Conservation (phyloP, 352 stramenopile species). For the Phytopythium aichiense region DNA sequence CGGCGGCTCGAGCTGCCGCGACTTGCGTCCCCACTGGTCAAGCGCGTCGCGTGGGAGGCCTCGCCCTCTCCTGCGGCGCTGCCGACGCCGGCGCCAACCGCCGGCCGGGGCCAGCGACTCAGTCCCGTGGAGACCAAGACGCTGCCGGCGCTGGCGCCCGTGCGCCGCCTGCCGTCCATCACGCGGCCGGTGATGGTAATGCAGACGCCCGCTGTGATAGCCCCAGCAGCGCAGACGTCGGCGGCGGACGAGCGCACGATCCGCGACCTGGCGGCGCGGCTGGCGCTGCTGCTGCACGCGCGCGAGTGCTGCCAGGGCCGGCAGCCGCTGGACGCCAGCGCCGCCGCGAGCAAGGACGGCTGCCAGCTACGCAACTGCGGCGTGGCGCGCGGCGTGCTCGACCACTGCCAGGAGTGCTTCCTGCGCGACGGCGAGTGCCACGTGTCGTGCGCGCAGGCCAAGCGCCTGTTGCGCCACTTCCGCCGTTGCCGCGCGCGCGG, state of each 20-base stretch:
- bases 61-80: neutral
- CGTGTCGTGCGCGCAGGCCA: constrained; percentile 39
- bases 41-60: neutral
- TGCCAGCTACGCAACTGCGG: constrained; percentile 35
- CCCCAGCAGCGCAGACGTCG: neutral
- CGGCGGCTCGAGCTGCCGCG: neutral
- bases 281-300: constrained; percentile 41
- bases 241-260: constrained; percentile 2
- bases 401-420: constrained; percentile 54
- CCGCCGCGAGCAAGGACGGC: neutral
- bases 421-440: constrained; percentile 32
- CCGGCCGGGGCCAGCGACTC: neutral
- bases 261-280: constrained; percentile 28
- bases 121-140: constrained; percentile 2
- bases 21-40: neutral
- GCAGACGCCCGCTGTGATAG: neutral
- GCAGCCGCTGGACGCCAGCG: neutral
- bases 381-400: constrained; percentile 44
- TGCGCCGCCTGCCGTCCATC: neutral
- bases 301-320: constrained; percentile 34
- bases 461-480: constrained; percentile 46
- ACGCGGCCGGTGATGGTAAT: neutral
- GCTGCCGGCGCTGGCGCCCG: neutral
- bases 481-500: constrained; percentile 29
- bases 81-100: neutral